Percentiles rank a stretch among this genome's conserved stretches.
These are phyloP conservation scores for Exophiala viscosa DNA, from an alignment of 2,329 filamentous ascomycete species.

Conservation along the genomic window DNA sequence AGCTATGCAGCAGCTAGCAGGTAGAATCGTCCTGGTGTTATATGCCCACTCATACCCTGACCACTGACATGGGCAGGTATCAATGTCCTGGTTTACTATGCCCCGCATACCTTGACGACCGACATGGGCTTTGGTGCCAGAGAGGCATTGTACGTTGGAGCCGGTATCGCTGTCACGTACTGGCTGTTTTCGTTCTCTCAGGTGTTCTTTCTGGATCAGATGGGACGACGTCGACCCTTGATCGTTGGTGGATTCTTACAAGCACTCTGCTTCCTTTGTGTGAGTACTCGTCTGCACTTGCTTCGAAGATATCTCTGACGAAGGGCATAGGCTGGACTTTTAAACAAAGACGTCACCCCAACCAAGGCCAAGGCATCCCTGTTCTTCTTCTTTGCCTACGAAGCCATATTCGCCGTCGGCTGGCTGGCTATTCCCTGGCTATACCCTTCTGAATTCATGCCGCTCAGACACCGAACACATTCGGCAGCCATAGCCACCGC, in stretches of 20 bases:
- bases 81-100: constrained; percentile 4
- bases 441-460: constrained; percentile 60
- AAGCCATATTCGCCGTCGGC: constrained; percentile 58
- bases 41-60: constrained; percentile 30
- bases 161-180: constrained; percentile 2
- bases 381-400: constrained; percentile 57
- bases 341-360: neutral
- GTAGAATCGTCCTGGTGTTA: constrained; percentile 39
- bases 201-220: constrained; percentile 1
- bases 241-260: neutral
- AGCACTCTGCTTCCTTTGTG: constrained; percentile 4
- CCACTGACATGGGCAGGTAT: neutral
- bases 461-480: constrained; percentile 37
- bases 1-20: constrained; percentile 50
- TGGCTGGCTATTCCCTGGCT: constrained; percentile 62
- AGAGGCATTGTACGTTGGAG: neutral
- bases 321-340: neutral
- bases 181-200: constrained; percentile 3
- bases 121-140: neutral
- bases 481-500: constrained; percentile 35
- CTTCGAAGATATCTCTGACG: neutral
- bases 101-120: neutral
- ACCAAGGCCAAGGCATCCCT: constrained; percentile 1
- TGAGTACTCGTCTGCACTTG: neutral
- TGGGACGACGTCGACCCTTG: constrained; percentile 1